These are phyloP conservation scores for Verticillium dahliae DNA, from an alignment of 2,329 filamentous ascomycete genomes.

Conservation along the genomic window DNA sequence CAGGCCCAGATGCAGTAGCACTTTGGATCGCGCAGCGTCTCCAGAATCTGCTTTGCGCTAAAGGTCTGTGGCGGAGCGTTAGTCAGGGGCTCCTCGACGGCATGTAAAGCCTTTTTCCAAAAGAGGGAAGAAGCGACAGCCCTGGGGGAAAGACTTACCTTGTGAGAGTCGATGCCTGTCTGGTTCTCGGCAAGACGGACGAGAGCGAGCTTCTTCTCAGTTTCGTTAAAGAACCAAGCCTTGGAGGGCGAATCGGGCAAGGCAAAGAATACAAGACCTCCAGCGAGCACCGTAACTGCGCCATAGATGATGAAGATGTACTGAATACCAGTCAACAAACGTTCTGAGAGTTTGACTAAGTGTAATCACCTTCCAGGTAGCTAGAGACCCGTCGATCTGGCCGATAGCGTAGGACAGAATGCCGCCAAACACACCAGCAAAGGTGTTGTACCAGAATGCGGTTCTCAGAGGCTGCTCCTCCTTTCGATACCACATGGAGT, in stretches of 20 bases:
- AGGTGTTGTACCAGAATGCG: slow-evolving; percentile 54
- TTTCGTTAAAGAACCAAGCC: slow-evolving; percentile 15
- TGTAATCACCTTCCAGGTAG: slow-evolving; percentile 32
- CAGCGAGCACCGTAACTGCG: slow-evolving; percentile 50
- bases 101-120: slow-evolving; percentile 36
- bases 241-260: slow-evolving; percentile 20
- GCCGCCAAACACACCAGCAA: slow-evolving; percentile 50
- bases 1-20: slow-evolving; percentile 55
- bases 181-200: slow-evolving; percentile 8
- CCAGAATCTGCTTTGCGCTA: slow-evolving; percentile 58
- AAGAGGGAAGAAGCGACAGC: not conserved
- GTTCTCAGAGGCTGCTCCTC: slow-evolving; percentile 56
- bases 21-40: slow-evolving; percentile 40
- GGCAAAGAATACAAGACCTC: slow-evolving; percentile 53
- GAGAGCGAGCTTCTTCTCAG: slow-evolving; percentile 12
- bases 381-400: slow-evolving; percentile 33
- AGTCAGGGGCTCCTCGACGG: slow-evolving; percentile 60
- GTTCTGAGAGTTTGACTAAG: not conserved
- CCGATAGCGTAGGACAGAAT: slow-evolving; percentile 50
- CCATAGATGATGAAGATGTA: slow-evolving; percentile 55
- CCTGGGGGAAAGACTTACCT: not conserved
- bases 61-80: slow-evolving; percentile 65
- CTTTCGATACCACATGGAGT: slow-evolving; percentile 38
- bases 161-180: slow-evolving; percentile 6
- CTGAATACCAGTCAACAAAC: not conserved